Conservation (phyloP, 768 basidiomycete species). For the Kwoniella shandongensis region DNA sequence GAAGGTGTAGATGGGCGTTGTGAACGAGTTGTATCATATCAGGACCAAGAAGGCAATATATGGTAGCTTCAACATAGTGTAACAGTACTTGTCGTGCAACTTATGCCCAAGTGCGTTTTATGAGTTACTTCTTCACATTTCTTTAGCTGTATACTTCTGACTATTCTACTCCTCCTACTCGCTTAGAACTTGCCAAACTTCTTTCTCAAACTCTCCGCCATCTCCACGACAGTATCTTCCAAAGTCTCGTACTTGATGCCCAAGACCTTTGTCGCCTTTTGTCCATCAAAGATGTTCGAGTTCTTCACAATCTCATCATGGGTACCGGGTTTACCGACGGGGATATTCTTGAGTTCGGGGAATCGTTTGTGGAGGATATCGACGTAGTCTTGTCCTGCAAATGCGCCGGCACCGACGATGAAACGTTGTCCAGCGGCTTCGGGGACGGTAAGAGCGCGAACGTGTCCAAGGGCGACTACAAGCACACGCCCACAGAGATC, state of each 20-base stretch:
- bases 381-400: conserved; percentile 46
- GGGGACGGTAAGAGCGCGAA: conserved; percentile 59
- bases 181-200: conserved; percentile 21
- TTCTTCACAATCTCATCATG: conserved; percentile 24
- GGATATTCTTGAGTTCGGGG: conserved; percentile 38
- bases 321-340: conserved; percentile 26
- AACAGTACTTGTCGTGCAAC: too few species aligned
- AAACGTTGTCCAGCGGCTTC: conserved; percentile 64
- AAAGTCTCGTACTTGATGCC: conserved; percentile 37
- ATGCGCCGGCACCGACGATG: conserved; percentile 55
- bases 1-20: too few species aligned
- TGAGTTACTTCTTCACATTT: too few species aligned
- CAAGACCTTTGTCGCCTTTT: conserved; percentile 39
- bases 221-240: conserved; percentile 32
- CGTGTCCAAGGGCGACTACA: conserved; percentile 61
- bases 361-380: conserved; percentile 22
- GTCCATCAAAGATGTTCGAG: conserved; percentile 24
- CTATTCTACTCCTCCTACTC: background rate
- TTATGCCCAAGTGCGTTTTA: too few species aligned
- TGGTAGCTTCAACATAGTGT: too few species aligned
- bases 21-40: background rate
- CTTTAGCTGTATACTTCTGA: too few species aligned
- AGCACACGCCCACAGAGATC: too few species aligned
- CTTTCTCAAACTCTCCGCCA: conserved; percentile 32
- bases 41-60: background rate